Base-by-base conservation (phyloP, 176 grass and related monocot species). In the Eragrostis nindensis region DNA sequence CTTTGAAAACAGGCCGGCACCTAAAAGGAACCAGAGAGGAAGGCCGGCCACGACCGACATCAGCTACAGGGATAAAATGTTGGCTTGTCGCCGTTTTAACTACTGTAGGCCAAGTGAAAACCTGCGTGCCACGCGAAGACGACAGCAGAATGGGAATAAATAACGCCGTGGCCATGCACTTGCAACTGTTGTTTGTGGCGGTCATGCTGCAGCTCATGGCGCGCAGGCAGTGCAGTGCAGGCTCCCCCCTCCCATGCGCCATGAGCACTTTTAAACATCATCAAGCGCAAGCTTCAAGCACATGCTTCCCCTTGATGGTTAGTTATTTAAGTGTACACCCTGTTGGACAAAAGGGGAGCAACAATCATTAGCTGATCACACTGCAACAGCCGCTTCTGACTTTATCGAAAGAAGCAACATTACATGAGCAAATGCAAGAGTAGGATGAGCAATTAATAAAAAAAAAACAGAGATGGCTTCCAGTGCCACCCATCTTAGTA, bases 341-440 rank as follows among this genome's bases (percentile, higher is more conserved):
- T 68, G 52, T 21, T 77, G 66, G 43, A 82, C 43, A 68, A 82
- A 79, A 67, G 73, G 32, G 49, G 19, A 43, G 59, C 80, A 73
- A 90, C 79, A 86, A 90, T 90, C 83, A 90, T 86, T 83, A 90
- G 79, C 79, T 86, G 79, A 90, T 90, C 83, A 90, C 84, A 74
- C 79, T 62, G 73, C 68, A 74, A 68, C 49, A 82, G 49, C 43
- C 61, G 15, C 60, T 57, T 24, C 24, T n/a, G 22, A 53, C 83
- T 78, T 86, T 86, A 86, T 68, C 27, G 83, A 78, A 82, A 89
- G 41, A 86, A 89, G 67, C 27, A 67, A 86, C 66, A 60, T 73
- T 86, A 67, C 87, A 68, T 39, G 83, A 53, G 66, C 41, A 73
- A 68, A 72, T 79, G 73, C 18, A 69, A 53, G 49, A 61, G 43